Base-by-base conservation (phyloP, 169 alveolate genomes). In the Cryptosporidium tyzzeri region DNA sequence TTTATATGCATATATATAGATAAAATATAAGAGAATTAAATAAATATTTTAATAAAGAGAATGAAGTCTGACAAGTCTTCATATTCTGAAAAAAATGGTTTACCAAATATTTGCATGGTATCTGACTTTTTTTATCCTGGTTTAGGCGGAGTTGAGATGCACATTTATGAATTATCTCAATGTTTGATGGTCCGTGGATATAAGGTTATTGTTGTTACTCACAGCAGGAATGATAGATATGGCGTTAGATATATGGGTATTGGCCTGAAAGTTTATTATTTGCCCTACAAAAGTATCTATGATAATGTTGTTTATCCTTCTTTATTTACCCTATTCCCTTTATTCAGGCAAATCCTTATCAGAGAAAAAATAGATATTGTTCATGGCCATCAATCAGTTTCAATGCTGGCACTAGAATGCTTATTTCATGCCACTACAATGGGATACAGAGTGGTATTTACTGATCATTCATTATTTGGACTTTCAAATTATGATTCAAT, bases 391-490 rank as follows among this genome's bases (percentile, higher is more conserved):
- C 97, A 96, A 91, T 96, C 97, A 7, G 95, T 98, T 21, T 93
- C 96, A n/a, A 71, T 93, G 50, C 41, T 95, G 48, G 94, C 95
- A 44, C 68, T 91, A 5, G 97, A 95, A 86, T 84, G 92, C 39
- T 61, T 95, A 33, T 80, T 94, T 23, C 96, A 94, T 86, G 93
- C 97, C 7, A 92, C 92, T 70, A 92, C 97, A 23, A 61, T 96
- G 92, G 97, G 98, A 10, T 84, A 85, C 85, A 95, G 96, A 84
- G 93, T 96, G 1, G 99, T 98, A 26, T 99, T 96, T 93, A 98
- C 99, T 12, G 99, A 99, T 91, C 99, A 99, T 94, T 97, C 99
- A n/a, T 94, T 98, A 71, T 99, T 97, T 93, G 99, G 99, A 51
- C 97, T 98, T 85, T 94, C 97, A 21, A 99, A 97, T 87, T 93